Base-by-base conservation (phyloP, 305 asterid species). In the Salvia sclarea region DNA sequence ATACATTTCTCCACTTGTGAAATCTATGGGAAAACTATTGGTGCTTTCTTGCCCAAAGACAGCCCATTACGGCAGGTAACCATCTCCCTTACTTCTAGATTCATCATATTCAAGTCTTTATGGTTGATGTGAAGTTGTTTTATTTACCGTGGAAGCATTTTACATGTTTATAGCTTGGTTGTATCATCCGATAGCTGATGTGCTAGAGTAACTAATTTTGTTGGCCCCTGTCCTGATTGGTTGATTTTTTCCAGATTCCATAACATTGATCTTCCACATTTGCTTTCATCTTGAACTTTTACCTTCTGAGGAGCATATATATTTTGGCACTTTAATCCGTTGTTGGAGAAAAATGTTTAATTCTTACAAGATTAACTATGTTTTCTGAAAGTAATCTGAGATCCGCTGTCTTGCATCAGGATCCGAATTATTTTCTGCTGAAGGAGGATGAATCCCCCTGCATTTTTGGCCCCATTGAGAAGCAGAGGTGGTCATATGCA, bases 401-500 rank as follows among this genome's bases (percentile, higher is more conserved):
- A 28, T 55, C 50, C 18, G 18, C 17, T 49, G 37, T 64, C 64
- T 52, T 75, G 64, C 67, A 62, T 66, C 80, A 88, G 96, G 93
- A 88, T 58, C 96, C 93, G 25, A 73, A 76, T 28, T 89, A 85
- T 75, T 92, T 80, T 70, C 73, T 89, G 59, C 92, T 92, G 16
- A 79, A 73, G 67, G 98, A 92, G 80, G 98, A 92, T 69, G 53
- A 64, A 17, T 87, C 96, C 60, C 98, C 98, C 24, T 91, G 98
- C 83, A 89, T 91, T 63, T 91, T 91, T 71, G 98, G 98, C 50
- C 66, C 98, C 35, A 81, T 91, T 75, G 95, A 91, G 80, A 91
- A 91, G 86, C 98, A 91, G 82, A 83, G 96, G 80, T 92, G 98
- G 98, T 92, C 98, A 35, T 92, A 92, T 70, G 98, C 98, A 55